Evolutionary conservation across 805 yeast species (phyloP).

Genomic region (Suhomyces pyralidae): DNA sequence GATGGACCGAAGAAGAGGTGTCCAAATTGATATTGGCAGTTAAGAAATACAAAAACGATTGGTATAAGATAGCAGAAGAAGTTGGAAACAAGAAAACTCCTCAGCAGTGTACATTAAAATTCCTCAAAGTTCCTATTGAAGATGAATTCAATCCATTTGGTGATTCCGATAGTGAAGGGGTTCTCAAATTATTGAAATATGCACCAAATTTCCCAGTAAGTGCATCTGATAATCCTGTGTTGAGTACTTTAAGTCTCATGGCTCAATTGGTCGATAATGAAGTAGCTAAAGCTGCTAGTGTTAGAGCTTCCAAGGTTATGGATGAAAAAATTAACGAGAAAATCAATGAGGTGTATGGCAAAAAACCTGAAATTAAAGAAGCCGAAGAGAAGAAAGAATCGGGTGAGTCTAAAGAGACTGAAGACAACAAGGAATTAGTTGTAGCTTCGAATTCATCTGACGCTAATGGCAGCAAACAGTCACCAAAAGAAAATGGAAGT

Average conservation of each 20-base stretch:
- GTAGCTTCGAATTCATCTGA: constrained; percentile 14
- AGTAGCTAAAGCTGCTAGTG: constrained; percentile 79
- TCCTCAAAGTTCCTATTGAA: constrained; percentile 77
- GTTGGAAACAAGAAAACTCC: constrained; percentile 65
- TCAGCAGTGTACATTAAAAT: constrained; percentile 77
- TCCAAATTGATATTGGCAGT: constrained; percentile 60
- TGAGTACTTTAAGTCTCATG: constrained; percentile 88
- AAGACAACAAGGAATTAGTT: constrained; percentile 1
- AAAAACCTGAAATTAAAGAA: constrained; percentile 10
- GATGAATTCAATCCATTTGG: constrained; percentile 51
- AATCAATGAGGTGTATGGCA: constrained; percentile 30
- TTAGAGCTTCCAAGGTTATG: constrained; percentile 51
- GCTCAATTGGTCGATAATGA: constrained; percentile 82
- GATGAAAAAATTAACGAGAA: constrained; percentile 42
- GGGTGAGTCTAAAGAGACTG: neutral
- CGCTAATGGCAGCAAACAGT: constrained; percentile 5
- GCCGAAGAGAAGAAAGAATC: constrained; percentile 6
- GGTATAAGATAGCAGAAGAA: constrained; percentile 70
- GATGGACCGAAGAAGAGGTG: constrained; percentile 71
- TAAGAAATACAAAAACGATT: constrained; percentile 62
- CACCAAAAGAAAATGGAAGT: constrained; percentile 1
- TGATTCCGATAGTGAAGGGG: constrained; percentile 40
- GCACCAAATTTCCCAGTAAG: constrained; percentile 83
- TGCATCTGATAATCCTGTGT: constrained; percentile 86
- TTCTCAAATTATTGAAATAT: constrained; percentile 72